These are phyloP conservation scores for Penicillium desertorum DNA, from an alignment of 495 filamentous ascomycete species.

Conservation along the genomic window DNA sequence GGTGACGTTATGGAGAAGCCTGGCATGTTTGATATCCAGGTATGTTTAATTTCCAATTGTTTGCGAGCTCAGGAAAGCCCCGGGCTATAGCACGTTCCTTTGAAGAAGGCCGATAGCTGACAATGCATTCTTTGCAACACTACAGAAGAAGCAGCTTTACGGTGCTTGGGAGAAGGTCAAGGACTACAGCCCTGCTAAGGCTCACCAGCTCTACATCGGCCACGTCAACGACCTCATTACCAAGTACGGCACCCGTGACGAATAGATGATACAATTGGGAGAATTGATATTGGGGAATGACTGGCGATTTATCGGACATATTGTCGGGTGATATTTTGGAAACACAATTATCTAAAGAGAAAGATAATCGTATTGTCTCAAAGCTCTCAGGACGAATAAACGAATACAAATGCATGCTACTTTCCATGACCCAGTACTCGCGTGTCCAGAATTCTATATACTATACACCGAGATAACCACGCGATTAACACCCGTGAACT, in stretches of 20 bases:
- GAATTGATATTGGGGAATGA: background rate
- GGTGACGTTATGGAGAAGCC: constrained; percentile 46
- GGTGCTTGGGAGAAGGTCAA: constrained; percentile 68
- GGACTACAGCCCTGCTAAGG: constrained; percentile 56
- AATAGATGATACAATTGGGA: constrained; percentile 14
- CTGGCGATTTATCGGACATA: background rate
- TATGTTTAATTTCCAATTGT: constrained; percentile 24
- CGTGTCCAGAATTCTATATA: background rate
- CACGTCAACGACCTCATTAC: constrained; percentile 67
- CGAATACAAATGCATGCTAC: constrained; percentile 15
- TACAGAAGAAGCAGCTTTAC: constrained; percentile 76
- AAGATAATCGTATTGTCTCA: constrained; percentile 1
- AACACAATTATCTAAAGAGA: background rate
- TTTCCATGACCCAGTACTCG: constrained; percentile 6
- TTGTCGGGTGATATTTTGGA: background rate
- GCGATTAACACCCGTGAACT: background rate
- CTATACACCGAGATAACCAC: background rate
- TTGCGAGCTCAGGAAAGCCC: background rate
- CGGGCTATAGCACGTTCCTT: background rate
- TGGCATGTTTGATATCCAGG: constrained; percentile 55
- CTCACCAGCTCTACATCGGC: constrained; percentile 74
- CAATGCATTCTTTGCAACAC: background rate
- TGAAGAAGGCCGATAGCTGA: background rate
- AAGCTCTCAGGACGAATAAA: constrained; percentile 2
- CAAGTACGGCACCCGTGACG: constrained; percentile 53